Percentiles rank a stretch among this genome's conserved stretches.
phyloP scores from a whole-genome alignment of 805 yeast species.

The Wickerhamomyces queroliae region DNA sequence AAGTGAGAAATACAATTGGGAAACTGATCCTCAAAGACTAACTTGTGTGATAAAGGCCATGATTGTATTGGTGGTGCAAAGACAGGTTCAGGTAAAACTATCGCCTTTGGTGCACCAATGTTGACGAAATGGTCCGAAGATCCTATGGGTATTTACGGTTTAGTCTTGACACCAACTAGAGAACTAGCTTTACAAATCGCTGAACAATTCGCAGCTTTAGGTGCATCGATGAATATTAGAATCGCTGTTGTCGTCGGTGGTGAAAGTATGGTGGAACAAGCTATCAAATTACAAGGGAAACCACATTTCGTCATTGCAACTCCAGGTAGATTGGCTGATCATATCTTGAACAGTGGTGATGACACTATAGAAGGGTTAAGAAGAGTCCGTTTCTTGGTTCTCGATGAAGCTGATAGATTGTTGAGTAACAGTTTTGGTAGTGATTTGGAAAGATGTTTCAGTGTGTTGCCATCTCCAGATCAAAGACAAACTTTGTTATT shows the following conservation, averaged over 20 bases:
- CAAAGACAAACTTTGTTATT: conserved; percentile 84
- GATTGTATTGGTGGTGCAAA: conserved; percentile 98
- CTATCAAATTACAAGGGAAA: conserved; percentile 68
- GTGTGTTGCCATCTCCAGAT: conserved; percentile 61
- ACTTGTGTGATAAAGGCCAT: conserved; percentile 31
- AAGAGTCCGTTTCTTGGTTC: conserved; percentile 72
- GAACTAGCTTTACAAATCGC: conserved; percentile 96
- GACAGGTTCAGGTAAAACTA: conserved; percentile 97
- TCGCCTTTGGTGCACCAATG: conserved; percentile 98
- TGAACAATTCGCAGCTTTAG: conserved; percentile 91
- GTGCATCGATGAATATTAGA: conserved; percentile 80
- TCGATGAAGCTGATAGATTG: conserved; percentile 95
- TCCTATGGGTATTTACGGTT: conserved; percentile 88
- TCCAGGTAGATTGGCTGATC: conserved; percentile 95
- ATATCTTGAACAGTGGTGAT: conserved; percentile 80
- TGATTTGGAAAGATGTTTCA: conserved; percentile 70
- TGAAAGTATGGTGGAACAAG: conserved; percentile 86
- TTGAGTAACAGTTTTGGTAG: conserved; percentile 78
- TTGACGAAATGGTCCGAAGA: conserved; percentile 91
- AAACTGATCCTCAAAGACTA: not conserved
- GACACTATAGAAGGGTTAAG: conserved; percentile 78
- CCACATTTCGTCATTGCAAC: conserved; percentile 97
- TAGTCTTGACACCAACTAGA: conserved; percentile 86
- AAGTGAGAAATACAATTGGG: conserved; percentile 2
- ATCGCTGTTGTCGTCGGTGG: conserved; percentile 92